Evolutionary conservation across 805 yeast genomes (phyloP), one percentile per base, ranked within the genome.

Genomic region (Yamadazyma akitaensis): DNA sequence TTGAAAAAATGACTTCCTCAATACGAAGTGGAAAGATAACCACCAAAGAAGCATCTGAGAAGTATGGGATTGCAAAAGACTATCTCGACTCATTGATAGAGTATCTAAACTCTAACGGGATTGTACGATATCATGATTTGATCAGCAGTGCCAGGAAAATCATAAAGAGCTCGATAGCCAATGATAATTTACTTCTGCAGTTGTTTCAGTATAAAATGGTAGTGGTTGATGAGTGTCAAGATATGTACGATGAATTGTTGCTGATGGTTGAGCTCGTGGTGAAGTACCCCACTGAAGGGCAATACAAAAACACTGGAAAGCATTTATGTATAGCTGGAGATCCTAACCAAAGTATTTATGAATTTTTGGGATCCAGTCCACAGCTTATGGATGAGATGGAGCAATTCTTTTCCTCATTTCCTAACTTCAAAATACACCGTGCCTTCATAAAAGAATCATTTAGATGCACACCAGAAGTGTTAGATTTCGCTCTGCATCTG

Each of bases 181-280:
- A 14, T 5, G 25, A 26, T 16, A 21, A 42, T 18, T 36, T 25
- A 1, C 41, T 52, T 12, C 56, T 44, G 5, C 46, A 58, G 30
- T 40, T 71, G 35, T 50, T 53, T 5, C 51, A 54, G 12, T 64
- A 61, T 45, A 62, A 59, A 42, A 70, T 60, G 1, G 70, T 83
- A 0, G 61, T 86, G 1, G 81, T 85, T 11, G 92, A 86, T 63
- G 92, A 86, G 58, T 82, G 81, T 56, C 92, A 86, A 58, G 92
- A 86, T 61, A 70, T 85, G 58, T 78, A 81, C 51, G 75, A 76
- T 0, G 70, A 68, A 9, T 63, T 84, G 17, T 55, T 78, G 21
- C 69, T 70, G 16, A 58, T 85, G 2, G 63, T 83, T 3, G 52
- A 56, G 37, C 57, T 61, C 4, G 58, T 68, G 1, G 63, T 79